Conservation (phyloP, 2,329 filamentous ascomycete species). For the Xylariaceae sp. region DNA sequence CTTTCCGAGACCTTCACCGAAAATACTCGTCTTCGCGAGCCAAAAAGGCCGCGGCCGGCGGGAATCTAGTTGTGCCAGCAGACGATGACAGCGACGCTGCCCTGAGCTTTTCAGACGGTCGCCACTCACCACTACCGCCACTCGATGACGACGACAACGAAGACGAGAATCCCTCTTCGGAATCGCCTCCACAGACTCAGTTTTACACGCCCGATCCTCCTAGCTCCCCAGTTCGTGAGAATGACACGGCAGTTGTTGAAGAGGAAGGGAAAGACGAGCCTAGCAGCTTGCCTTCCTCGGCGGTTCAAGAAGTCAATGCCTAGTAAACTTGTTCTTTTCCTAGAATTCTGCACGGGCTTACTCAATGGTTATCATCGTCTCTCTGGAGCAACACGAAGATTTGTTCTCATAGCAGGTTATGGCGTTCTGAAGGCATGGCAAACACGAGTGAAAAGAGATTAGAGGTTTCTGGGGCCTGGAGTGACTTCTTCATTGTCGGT, state of each 20-base stretch:
- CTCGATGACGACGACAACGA: conserved; percentile 36
- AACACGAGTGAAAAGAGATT: conserved; percentile 14
- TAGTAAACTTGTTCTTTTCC: conserved; percentile 18
- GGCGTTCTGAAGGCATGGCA: conserved; percentile 15
- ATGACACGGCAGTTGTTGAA: conserved; percentile 16
- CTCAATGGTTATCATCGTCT: conserved; percentile 5
- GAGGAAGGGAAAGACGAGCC: conserved; percentile 19
- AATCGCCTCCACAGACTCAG: conserved; percentile 29
- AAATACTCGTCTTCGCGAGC: conserved; percentile 53
- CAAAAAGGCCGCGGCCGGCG: conserved; percentile 38
- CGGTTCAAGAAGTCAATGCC: conserved; percentile 33
- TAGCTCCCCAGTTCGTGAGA: conserved; percentile 28
- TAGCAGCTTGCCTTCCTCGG: conserved; percentile 30
- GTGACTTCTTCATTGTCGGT: conserved; percentile 3
- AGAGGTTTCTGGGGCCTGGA: conserved; percentile 3
- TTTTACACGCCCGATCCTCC: conserved; percentile 42
- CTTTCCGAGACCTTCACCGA: conserved; percentile 57
- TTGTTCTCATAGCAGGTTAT: conserved; percentile 10
- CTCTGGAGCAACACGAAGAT: conserved; percentile 6
- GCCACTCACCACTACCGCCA: conserved; percentile 50
- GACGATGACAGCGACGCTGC: conserved; percentile 58
- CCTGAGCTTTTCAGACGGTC: conserved; percentile 55
- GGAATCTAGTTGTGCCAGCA: conserved; percentile 44
- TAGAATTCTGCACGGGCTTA: not conserved
- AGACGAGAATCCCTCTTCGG: conserved; percentile 18